Conservation (phyloP, 495 filamentous ascomycete genomes). For the Aspergillus ostianus region DNA sequence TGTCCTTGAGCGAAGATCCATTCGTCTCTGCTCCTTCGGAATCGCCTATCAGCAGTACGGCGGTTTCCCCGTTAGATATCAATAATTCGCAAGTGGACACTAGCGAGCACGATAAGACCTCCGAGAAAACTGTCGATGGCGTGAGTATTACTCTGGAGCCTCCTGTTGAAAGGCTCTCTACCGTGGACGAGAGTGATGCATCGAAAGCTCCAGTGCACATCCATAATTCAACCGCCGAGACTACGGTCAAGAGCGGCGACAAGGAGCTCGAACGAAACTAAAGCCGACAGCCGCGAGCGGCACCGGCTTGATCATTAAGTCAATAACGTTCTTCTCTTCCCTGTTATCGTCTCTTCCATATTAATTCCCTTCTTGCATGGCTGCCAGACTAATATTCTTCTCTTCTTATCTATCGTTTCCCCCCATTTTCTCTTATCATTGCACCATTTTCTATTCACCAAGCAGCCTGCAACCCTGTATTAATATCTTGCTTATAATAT, state of each 20-base stretch:
- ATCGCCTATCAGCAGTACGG: slow-evolving; percentile 11
- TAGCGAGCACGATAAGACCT: slow-evolving; percentile 1
- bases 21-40: slow-evolving; percentile 16
- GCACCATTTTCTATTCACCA: background rate
- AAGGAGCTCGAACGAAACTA: background rate
- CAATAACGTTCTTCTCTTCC: background rate
- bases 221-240: background rate
- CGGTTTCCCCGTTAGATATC: slow-evolving; percentile 6
- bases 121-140: slow-evolving; percentile 1
- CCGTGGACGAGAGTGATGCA: background rate
- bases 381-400: slow-evolving; percentile 1
- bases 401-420: background rate
- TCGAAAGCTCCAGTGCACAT: background rate
- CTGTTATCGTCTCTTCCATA: slow-evolving; percentile 18
- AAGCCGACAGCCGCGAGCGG: background rate
- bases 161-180: background rate
- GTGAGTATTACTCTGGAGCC: background rate
- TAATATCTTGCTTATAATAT: background rate
- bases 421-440: background rate
- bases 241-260: background rate
- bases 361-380: slow-evolving; percentile 2
- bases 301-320: background rate
- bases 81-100: background rate
- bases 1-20: slow-evolving; percentile 13
- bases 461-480: background rate